Base-by-base conservation (phyloP, 331 rosid genomes). In the Phaseolus coccineus region DNA sequence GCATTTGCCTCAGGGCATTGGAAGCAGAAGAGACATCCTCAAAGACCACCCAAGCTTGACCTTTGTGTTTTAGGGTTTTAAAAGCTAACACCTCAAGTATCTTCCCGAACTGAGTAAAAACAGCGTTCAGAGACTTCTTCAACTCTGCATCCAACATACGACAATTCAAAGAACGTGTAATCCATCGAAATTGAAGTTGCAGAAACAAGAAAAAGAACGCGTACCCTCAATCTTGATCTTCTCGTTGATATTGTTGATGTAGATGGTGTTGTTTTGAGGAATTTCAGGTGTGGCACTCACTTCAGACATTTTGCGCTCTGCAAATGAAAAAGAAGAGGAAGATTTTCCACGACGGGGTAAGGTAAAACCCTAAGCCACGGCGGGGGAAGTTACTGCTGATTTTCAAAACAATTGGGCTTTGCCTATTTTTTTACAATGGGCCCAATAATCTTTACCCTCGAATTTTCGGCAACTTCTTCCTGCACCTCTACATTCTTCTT, bases 41-140 rank as follows among this genome's bases (percentile, higher is more conserved):
- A 81, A 96, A 96, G 47, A 96, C 93, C 10, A 96, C 97, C 98
- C 98, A 96, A 46, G 98, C 98, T 82, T 96, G 99, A 19, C 99
- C 99, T 72, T 91, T 96, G 83, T 93, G 99, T 86, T 96, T 96
- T 63, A 93, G 86, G 31, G 97, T 90, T 86, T 89, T 96, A 88
- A 90, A 90, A 19, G 99, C 98, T 33, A 90, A 78, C 42, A 96
- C 98, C 63, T 93, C 99, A 73, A 91, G 82, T 66, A 96, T 93
- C 92, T 93, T 93, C 83, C 99, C 99, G 71, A 96, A 96, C 84
- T 96, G 99, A 22, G 94, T 91, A 87, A 96, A 91, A 77, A 96
- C 97, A 35, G 99, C 98, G 68, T 79, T 57, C 77, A 96, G 80
- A 28, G 98, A 91, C 79, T 96, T 96, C 90, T 96, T 96, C 89